Evolutionary conservation across 2,329 filamentous ascomycete genomes (phyloP), one percentile per base, ranked within the genome.

Genomic region (Cadophora sp.): DNA sequence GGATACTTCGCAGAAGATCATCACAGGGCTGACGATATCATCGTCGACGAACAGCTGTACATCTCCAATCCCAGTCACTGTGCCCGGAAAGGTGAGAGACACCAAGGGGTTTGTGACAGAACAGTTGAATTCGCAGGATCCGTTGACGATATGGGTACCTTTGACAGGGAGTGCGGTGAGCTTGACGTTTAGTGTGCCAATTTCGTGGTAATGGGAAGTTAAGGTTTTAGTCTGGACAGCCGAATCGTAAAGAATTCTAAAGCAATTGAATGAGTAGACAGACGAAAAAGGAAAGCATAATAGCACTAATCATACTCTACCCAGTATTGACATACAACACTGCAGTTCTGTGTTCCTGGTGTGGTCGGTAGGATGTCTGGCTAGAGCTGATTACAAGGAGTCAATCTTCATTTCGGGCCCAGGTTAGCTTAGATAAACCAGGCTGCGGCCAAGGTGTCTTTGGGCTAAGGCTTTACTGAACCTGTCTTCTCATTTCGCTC

Each of bases 81-180:
- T 76, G 46, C 86, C 87, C 0, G 68, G 64, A 1, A 8, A 70
- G 9, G 70, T 75, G 1, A 71, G 50, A 11, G 40, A 68, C 37
- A 69, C 71, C 1, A 27, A 69, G 71, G 69, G 70, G 7, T 69
- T 68, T n/a, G 71, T 53, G 24, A 70, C 62, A 14, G 74, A 76
- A 56, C 86, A 90, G 73, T 78, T 87, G 87, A 22, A 82, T 73
- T 50, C 56, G 1, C 56, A 59, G 34, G 85, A 87, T 76, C 84
- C 85, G 3, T 74, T 82, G 53, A 86, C 85, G 3, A 77, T 84
- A 59, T 86, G 83, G 84, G 81, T 83, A 24, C 77, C 77, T 19
- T 75, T 87, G 62, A 76, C 77, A 11, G 85, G 84, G 1, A 76
- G 78, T 0, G 76, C 83, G 0, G 80, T 84, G 24, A 82, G 16